Conservation (phyloP, 2,329 filamentous ascomycete genomes). For the Fusarium anthophilum region DNA sequence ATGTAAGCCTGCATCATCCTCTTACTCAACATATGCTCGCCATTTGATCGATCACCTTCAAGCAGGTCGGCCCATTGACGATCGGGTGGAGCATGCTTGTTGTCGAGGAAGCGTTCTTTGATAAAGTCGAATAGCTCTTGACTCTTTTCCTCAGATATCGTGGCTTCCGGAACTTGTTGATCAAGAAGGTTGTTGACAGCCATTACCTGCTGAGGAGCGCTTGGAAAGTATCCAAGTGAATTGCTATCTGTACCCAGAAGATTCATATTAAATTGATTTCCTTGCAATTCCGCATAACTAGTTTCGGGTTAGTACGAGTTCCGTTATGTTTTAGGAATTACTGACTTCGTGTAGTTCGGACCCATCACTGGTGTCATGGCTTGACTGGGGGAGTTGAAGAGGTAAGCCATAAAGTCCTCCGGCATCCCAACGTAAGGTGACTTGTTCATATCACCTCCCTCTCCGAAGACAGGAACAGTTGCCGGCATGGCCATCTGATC, state of each 20-base stretch:
- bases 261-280: constrained; percentile 53
- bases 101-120: constrained; percentile 81
- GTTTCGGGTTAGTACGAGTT: constrained; percentile 36
- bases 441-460: constrained; percentile 79
- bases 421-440: constrained; percentile 86
- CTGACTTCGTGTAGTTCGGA: constrained; percentile 57
- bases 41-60: constrained; percentile 77
- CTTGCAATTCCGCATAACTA: constrained; percentile 63
- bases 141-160: constrained; percentile 88
- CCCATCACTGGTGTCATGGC: constrained; percentile 58
- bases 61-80: constrained; percentile 80
- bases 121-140: constrained; percentile 86
- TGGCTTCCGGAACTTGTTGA: constrained; percentile 79
- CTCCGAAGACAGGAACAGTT: constrained; percentile 87
- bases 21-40: constrained; percentile 77
- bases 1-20: constrained; percentile 98
- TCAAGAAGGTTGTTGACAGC: constrained; percentile 87
- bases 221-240: constrained; percentile 65
- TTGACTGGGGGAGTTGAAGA: constrained; percentile 69
- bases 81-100: constrained; percentile 76
- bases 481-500: constrained; percentile 71
- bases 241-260: constrained; percentile 60
- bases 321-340: constrained; percentile 5
- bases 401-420: constrained; percentile 85
- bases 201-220: constrained; percentile 82